These are phyloP conservation scores for Exophiala sideris DNA, from an alignment of 2,329 filamentous ascomycete genomes.

Conservation along the genomic window DNA sequence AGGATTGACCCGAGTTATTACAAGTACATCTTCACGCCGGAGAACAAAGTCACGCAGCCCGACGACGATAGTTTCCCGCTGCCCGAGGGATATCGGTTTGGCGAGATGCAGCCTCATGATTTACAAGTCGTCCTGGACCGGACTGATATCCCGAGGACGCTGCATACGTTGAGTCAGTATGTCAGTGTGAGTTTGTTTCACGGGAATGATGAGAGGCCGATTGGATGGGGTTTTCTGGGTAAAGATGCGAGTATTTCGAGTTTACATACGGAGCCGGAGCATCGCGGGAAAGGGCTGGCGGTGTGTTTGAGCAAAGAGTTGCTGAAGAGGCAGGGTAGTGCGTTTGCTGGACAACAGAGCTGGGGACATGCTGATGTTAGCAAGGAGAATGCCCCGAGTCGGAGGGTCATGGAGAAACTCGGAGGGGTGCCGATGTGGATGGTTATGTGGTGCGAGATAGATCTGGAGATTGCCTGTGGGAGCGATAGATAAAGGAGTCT, in stretches of 20 bases:
- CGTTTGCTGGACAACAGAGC: neutral
- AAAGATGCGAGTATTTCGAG: slow-evolving; percentile 38
- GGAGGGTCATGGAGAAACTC: slow-evolving; percentile 45
- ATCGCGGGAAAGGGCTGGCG: slow-evolving; percentile 39
- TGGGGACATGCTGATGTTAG: slow-evolving; percentile 42
- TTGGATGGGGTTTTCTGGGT: slow-evolving; percentile 42
- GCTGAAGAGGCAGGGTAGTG: slow-evolving; percentile 33
- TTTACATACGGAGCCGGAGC: slow-evolving; percentile 41
- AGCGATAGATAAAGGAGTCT: no score
- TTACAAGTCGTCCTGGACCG: slow-evolving; percentile 39
- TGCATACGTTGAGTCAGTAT: slow-evolving; percentile 33
- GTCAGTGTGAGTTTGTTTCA: slow-evolving; percentile 37
- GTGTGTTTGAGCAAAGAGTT: slow-evolving; percentile 33
- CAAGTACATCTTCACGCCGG: slow-evolving; percentile 37
- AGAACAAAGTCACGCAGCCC: neutral
- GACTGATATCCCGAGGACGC: slow-evolving; percentile 39
- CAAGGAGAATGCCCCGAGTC: slow-evolving; percentile 36
- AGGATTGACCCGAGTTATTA: slow-evolving; percentile 33
- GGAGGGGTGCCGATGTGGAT: slow-evolving; percentile 37
- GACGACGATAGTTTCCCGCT: slow-evolving; percentile 18
- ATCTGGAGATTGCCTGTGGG: slow-evolving; percentile 26
- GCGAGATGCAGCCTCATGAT: slow-evolving; percentile 24
- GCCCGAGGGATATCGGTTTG: slow-evolving; percentile 21
- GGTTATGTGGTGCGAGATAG: slow-evolving; percentile 38
- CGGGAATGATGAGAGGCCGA: slow-evolving; percentile 25